phyloP scores from a whole-genome alignment of 352 stramenopile genomes.

The Nothophytophthora sp. region DNA sequence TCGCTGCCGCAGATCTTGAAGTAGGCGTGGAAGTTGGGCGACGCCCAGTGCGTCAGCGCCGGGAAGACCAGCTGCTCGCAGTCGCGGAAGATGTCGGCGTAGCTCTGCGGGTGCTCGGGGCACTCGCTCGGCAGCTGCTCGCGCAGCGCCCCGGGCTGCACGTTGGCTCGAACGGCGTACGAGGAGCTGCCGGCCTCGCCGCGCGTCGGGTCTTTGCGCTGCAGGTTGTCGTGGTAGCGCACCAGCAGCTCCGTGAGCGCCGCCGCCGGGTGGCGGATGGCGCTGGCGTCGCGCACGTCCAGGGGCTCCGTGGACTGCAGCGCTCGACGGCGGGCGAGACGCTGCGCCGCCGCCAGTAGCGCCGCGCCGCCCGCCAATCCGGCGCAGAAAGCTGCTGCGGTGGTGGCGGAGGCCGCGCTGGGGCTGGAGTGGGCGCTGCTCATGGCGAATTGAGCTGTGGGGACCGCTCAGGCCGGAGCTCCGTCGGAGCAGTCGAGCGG shows the following conservation, averaged over 20 bases:
- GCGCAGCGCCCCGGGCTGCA: constrained; percentile 48
- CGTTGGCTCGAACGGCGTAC: constrained; percentile 43
- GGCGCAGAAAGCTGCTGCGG: constrained; percentile 39
- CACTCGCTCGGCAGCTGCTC: constrained; percentile 37
- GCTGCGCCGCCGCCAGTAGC: constrained; percentile 41
- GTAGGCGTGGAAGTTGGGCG: constrained; percentile 69
- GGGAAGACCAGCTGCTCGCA: constrained; percentile 62
- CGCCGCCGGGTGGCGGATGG: constrained; percentile 41
- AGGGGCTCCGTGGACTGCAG: constrained; percentile 39
- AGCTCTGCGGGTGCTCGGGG: constrained; percentile 55
- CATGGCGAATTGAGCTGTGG: neutral
- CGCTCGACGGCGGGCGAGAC: constrained; percentile 23
- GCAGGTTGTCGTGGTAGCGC: constrained; percentile 59
- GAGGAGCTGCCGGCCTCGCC: constrained; percentile 27
- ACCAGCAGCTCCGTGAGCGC: constrained; percentile 59
- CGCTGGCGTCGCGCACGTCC: constrained; percentile 40
- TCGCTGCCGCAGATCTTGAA: constrained; percentile 56
- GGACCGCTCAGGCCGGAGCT: too few relatives aligned
- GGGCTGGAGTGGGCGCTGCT: neutral
- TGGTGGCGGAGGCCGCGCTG: constrained; percentile 6
- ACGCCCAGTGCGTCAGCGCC: constrained; percentile 68
- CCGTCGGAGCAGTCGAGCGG: too few relatives aligned
- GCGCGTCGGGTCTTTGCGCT: constrained; percentile 30
- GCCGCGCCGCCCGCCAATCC: constrained; percentile 40
- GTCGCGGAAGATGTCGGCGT: constrained; percentile 64